Conservation (phyloP, 371 early-diverging fungal species). For the Choanephora cucurbitarum region DNA sequence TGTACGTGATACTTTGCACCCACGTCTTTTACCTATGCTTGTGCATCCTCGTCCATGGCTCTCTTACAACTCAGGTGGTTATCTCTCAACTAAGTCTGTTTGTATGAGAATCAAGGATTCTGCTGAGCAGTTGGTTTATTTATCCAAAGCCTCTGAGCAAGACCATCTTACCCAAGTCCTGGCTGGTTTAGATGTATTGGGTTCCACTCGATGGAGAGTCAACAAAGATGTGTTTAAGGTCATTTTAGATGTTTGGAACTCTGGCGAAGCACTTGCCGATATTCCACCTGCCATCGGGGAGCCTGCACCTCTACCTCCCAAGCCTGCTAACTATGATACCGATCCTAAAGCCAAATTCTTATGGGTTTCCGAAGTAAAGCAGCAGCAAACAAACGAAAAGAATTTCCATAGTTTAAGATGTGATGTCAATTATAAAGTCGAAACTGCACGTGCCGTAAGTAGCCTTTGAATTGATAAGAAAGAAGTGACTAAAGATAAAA, state of each 20-base stretch:
- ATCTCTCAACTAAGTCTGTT: slow-evolving; percentile 68
- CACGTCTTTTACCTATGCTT: slow-evolving; percentile 92
- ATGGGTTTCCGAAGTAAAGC: slow-evolving; percentile 54
- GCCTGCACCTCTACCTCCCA: slow-evolving; percentile 47
- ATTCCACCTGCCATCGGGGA: slow-evolving; percentile 59
- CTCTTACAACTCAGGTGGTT: slow-evolving; percentile 88
- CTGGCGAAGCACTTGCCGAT: slow-evolving; percentile 73
- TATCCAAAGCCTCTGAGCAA: slow-evolving; percentile 80
- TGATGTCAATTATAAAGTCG: slow-evolving; percentile 93
- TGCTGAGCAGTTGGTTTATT: slow-evolving; percentile 76
- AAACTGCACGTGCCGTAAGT: slow-evolving; percentile 90
- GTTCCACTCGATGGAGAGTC: slow-evolving; percentile 88
- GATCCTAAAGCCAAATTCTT: slow-evolving; percentile 59
- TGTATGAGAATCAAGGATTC: slow-evolving; percentile 82
- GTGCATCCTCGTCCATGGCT: slow-evolving; percentile 95
- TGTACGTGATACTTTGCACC: slow-evolving; percentile 65
- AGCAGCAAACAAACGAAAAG: slow-evolving; percentile 56
- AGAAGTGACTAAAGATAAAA: no score
- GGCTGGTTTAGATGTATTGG: slow-evolving; percentile 88
- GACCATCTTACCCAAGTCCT: slow-evolving; percentile 71
- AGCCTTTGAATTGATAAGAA: no score
- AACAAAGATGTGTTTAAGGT: slow-evolving; percentile 83
- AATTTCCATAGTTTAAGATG: slow-evolving; percentile 89
- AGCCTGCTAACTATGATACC: slow-evolving; percentile 74
- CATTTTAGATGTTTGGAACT: slow-evolving; percentile 88